Evolutionary conservation across 2,329 filamentous ascomycete genomes (phyloP).

Genomic region (Aspergillus fructus): DNA sequence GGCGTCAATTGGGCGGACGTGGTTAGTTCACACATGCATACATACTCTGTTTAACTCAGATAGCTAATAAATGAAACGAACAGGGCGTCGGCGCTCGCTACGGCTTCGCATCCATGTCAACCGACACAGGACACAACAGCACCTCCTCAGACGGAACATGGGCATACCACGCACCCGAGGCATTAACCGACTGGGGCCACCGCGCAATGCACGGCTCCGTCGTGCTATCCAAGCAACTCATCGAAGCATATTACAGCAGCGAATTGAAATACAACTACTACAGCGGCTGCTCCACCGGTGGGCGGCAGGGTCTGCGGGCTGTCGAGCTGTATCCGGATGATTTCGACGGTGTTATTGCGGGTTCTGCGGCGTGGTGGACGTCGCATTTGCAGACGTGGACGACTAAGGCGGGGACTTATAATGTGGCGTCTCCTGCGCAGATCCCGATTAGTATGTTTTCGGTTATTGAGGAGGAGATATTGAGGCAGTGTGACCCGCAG

Average conservation of each 20-base stretch:
- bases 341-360: background rate
- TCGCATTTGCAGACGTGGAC: background rate
- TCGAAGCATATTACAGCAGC: background rate
- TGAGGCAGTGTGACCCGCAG: background rate
- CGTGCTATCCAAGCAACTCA: background rate
- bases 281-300: background rate
- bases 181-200: background rate
- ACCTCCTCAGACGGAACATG: background rate
- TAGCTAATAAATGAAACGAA: too few species aligned
- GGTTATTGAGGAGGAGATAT: background rate
- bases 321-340: background rate
- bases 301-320: background rate
- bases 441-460: background rate
- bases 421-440: background rate
- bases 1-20: background rate
- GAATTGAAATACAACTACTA: background rate
- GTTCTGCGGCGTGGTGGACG: background rate
- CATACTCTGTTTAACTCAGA: too few species aligned
- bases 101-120: background rate
- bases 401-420: background rate
- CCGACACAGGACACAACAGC: background rate
- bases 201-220: background rate
- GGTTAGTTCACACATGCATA: background rate
- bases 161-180: background rate
- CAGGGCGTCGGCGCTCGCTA: background rate